phyloP scores from a whole-genome alignment of 129 eudicot species.

The Pulicaria dysenterica region DNA sequence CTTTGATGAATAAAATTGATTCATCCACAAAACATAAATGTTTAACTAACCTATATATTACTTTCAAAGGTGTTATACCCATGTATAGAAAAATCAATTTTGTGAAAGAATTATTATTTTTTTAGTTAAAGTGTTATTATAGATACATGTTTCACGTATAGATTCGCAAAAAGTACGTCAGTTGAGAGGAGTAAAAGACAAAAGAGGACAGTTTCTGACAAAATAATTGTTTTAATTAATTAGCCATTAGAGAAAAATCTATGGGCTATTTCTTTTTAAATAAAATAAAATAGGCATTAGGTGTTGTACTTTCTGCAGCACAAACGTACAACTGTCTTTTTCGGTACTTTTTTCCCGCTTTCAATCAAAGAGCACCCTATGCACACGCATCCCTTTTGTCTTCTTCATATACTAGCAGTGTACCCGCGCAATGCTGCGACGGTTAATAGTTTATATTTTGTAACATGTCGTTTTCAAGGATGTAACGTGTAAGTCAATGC shows the following conservation, averaged over 20 bases:
- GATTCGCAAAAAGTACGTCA: not conserved
- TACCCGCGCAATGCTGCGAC: no score
- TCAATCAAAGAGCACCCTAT: slow-evolving; percentile 24
- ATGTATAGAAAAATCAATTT: no score
- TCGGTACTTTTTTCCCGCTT: slow-evolving; percentile 16
- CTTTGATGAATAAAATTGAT: no score
- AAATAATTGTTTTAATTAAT: slow-evolving; percentile 6
- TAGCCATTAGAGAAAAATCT: not conserved
- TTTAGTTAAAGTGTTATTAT: no score
- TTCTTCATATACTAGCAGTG: no score
- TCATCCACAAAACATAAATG: no score
- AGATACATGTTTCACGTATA: not conserved
- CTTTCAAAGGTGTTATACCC: no score
- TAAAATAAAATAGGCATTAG: not conserved
- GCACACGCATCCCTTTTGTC: slow-evolving; percentile 11
- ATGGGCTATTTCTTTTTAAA: slow-evolving; percentile 4
- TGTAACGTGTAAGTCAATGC: no score
- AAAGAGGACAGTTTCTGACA: slow-evolving; percentile 10
- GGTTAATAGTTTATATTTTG: no score
- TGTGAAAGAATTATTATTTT: no score
- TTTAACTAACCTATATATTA: no score
- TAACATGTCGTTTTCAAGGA: no score
- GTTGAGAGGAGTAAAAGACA: slow-evolving; percentile 16
- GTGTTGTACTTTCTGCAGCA: slow-evolving; percentile 22
- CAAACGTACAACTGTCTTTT: slow-evolving; percentile 30